These are phyloP conservation scores for Knufia fluminis DNA, from an alignment of 2,329 filamentous ascomycete genomes.

Conservation along the genomic window DNA sequence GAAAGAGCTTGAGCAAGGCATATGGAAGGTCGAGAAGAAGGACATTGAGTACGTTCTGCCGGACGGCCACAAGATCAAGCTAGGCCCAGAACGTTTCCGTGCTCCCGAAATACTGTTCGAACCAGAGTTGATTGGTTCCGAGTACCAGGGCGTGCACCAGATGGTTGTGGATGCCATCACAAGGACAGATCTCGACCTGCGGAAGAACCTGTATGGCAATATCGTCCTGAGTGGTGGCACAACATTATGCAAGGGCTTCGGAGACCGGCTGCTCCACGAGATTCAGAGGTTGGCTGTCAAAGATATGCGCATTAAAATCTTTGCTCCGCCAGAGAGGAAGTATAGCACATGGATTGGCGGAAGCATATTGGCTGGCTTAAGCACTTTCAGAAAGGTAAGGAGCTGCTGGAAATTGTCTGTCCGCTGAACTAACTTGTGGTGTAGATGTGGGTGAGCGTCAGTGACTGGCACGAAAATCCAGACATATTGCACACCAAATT, in stretches of 20 bases:
- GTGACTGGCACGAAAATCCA: constrained; percentile 99
- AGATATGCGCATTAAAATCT: constrained; percentile 99
- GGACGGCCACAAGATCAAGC: constrained; percentile 88
- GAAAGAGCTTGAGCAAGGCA: constrained; percentile 74
- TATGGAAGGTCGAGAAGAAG: constrained; percentile 64
- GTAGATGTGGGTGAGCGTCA: constrained; percentile 99
- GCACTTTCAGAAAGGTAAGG: constrained; percentile 92
- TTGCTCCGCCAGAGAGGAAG: constrained; percentile 91
- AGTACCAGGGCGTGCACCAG: constrained; percentile 95
- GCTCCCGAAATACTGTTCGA: constrained; percentile 97
- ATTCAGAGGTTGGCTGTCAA: constrained; percentile 90
- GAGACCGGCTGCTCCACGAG: constrained; percentile 82
- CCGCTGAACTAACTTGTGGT: constrained; percentile 9
- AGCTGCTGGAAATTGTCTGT: constrained; percentile 5
- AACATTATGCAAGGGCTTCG: constrained; percentile 93
- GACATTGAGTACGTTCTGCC: constrained; percentile 80
- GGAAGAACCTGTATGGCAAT: constrained; percentile 88
- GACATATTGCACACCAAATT: constrained; percentile 99
- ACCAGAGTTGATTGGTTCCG: constrained; percentile 89
- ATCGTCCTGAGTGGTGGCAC: constrained; percentile 95
- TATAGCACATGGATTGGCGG: constrained; percentile 99
- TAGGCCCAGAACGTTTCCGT: constrained; percentile 88
- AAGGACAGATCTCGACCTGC: constrained; percentile 87
- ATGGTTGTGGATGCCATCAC: constrained; percentile 96
- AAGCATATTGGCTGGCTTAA: constrained; percentile 90